phyloP scores from a whole-genome alignment of 345 rosid genomes.

The Triadica sebifera region DNA sequence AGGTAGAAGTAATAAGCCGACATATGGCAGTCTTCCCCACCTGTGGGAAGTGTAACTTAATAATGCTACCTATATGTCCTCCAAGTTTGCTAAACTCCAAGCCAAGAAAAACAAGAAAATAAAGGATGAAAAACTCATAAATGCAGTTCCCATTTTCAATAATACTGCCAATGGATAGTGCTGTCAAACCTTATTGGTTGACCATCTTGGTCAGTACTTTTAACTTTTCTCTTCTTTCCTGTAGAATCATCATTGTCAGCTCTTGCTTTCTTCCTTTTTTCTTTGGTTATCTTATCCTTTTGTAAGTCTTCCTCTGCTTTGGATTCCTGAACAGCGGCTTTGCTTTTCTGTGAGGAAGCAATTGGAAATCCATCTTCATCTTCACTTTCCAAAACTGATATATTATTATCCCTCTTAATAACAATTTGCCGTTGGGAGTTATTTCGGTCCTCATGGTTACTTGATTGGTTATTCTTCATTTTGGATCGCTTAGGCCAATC shows the following conservation, averaged over 20 bases:
- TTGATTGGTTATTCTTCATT: slow-evolving; percentile 41
- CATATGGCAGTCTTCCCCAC: slow-evolving; percentile 1
- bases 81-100: background rate
- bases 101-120: background rate
- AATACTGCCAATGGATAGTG: background rate
- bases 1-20: background rate
- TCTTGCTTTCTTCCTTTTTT: slow-evolving; percentile 30
- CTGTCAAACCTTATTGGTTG: slow-evolving; percentile 55
- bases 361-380: slow-evolving; percentile 96
- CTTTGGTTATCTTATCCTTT: slow-evolving; percentile 20
- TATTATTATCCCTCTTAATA: slow-evolving; percentile 30
- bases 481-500: slow-evolving; percentile 38
- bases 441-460: slow-evolving; percentile 30
- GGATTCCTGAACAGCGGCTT: slow-evolving; percentile 22
- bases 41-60: slow-evolving; percentile 1
- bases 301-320: slow-evolving; percentile 27
- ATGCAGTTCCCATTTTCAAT: background rate
- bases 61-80: too few species aligned
- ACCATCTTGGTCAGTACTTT: slow-evolving; percentile 50
- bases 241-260: slow-evolving; percentile 31
- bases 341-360: slow-evolving; percentile 33
- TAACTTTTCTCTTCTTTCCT: slow-evolving; percentile 61
- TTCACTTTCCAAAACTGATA: slow-evolving; percentile 63
- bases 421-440: slow-evolving; percentile 39
- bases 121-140: background rate